Percentiles rank a stretch among this genome's conserved stretches.
phyloP scores from a whole-genome alignment of 2,329 filamentous ascomycete species.

The Fusarium begoniae region DNA sequence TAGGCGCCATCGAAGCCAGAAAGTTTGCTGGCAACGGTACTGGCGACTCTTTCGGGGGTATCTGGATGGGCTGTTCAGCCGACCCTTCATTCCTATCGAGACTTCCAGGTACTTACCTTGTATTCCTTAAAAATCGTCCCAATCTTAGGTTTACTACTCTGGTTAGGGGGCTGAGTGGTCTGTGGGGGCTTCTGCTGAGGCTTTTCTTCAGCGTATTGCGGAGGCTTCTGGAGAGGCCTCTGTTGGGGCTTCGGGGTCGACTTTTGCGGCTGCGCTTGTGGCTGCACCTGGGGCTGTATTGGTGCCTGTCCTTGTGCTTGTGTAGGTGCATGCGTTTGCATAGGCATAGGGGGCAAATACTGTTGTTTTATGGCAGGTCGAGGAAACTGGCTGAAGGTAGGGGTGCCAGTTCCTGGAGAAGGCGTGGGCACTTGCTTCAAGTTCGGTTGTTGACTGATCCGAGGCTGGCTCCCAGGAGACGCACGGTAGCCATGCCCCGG shows the following conservation, averaged over 20 bases:
- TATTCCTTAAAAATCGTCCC: conserved; percentile 41
- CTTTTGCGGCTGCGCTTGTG: background rate
- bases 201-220: background rate
- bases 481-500: background rate
- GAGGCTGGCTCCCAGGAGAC: background rate
- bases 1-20: conserved; percentile 51
- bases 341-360: conserved; percentile 19
- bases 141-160: conserved; percentile 38
- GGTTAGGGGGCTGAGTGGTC: conserved; percentile 6
- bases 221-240: background rate
- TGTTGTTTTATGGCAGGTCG: conserved; percentile 36
- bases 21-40: conserved; percentile 57
- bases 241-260: background rate
- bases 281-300: background rate
- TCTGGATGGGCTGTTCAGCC: conserved; percentile 45
- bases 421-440: background rate
- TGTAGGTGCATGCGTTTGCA: background rate
- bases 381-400: conserved; percentile 11
- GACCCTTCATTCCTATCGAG: conserved; percentile 37
- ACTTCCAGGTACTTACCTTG: conserved; percentile 46
- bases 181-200: conserved; percentile 5
- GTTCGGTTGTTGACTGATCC: conserved; percentile 13
- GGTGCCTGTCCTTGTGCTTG: background rate
- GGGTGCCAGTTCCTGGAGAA: background rate
- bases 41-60: conserved; percentile 54